phyloP scores from a whole-genome alignment of 2,329 filamentous ascomycete genomes.

The Onygena corvina region DNA sequence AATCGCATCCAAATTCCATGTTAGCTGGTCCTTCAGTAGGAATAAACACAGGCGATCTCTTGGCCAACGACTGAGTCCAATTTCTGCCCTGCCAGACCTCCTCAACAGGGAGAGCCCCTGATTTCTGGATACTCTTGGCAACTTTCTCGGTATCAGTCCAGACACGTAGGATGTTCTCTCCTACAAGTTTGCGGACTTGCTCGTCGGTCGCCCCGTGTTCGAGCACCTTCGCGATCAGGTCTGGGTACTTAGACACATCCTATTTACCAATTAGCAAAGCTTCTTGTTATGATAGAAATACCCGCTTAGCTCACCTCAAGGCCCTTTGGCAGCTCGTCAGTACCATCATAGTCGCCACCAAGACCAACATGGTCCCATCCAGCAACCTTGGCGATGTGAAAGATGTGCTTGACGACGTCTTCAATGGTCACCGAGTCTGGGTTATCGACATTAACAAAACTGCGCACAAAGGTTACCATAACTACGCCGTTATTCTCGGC shows the following conservation, averaged over 20 bases:
- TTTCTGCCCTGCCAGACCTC: constrained; percentile 14
- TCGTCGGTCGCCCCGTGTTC: constrained; percentile 31
- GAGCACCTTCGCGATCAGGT: constrained; percentile 19
- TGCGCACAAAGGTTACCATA: constrained; percentile 33
- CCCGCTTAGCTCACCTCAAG: constrained; percentile 17
- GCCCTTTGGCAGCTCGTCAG: constrained; percentile 17
- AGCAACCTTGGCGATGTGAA: constrained; percentile 23
- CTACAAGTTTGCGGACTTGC: constrained; percentile 28
- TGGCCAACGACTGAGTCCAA: constrained; percentile 3
- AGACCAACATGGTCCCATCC: constrained; percentile 29
- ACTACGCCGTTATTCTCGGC: constrained; percentile 31
- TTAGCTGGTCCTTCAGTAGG: background rate
- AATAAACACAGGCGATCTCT: constrained; percentile 1
- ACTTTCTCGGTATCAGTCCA: constrained; percentile 17
- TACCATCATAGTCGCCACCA: constrained; percentile 27
- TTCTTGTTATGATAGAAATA: background rate
- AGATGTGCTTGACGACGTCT: constrained; percentile 30
- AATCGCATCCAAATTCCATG: background rate
- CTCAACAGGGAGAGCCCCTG: constrained; percentile 17
- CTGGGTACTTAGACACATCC: constrained; percentile 20
- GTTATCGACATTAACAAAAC: constrained; percentile 22
- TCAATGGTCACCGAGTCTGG: constrained; percentile 26
- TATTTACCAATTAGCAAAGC: constrained; percentile 12
- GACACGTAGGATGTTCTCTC: constrained; percentile 29
- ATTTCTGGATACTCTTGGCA: constrained; percentile 12